Evolutionary conservation across 768 basidiomycete genomes (phyloP).

Genomic region (Hydnomerulius pinastri): DNA sequence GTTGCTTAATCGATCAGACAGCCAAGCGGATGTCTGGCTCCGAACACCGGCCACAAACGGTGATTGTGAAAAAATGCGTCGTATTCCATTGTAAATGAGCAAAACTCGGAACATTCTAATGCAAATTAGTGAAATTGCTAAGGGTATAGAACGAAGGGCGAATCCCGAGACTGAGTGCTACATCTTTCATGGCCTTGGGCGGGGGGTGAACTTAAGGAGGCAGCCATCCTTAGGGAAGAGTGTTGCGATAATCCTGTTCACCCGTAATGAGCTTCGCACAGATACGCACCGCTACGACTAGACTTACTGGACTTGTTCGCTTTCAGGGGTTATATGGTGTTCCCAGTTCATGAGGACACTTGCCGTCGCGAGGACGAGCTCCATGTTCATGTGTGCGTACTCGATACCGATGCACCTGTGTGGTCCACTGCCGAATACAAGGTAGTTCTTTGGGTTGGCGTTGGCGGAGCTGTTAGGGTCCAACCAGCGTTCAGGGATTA

Average conservation of each 20-base stretch:
- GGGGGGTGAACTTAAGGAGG: constrained; percentile 73
- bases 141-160: constrained; percentile 7
- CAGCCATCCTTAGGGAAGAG: constrained; percentile 96
- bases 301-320: constrained; percentile 80
- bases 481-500: constrained; percentile 92
- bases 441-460: constrained; percentile 88
- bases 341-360: constrained; percentile 80
- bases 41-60: no score
- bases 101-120: neutral
- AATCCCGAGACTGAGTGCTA: neutral
- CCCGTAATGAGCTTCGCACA: neutral
- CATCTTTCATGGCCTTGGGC: constrained; percentile 40
- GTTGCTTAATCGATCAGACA: no score
- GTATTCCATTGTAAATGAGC: neutral
- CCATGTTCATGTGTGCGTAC: constrained; percentile 92
- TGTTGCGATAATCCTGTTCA: constrained; percentile 84
- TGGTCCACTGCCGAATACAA: constrained; percentile 93
- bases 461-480: constrained; percentile 78
- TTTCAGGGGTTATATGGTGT: constrained; percentile 78
- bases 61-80: neutral
- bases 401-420: constrained; percentile 92
- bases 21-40: no score
- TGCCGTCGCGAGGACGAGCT: constrained; percentile 82
- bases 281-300: constrained; percentile 1
- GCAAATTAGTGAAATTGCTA: constrained; percentile 17